Conservation (phyloP, 2,329 filamentous ascomycete species). For the Colletotrichum falcatum region DNA sequence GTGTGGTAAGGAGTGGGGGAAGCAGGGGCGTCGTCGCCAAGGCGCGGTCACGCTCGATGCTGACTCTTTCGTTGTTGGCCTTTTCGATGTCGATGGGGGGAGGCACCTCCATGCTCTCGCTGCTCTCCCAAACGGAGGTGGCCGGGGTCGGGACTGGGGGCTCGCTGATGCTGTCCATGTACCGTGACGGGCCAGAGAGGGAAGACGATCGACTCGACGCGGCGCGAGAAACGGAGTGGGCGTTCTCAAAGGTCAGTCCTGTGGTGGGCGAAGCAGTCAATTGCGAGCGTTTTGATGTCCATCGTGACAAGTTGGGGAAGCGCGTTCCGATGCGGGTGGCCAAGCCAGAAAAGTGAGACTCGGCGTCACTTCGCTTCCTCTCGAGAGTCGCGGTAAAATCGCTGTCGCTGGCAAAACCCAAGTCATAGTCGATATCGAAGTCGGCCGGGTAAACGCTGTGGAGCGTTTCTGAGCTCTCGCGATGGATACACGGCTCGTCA, state of each 20-base stretch:
- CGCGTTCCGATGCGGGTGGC: slow-evolving; percentile 75
- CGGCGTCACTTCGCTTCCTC: slow-evolving; percentile 68
- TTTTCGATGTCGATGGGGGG: slow-evolving; percentile 65
- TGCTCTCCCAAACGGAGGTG: slow-evolving; percentile 71
- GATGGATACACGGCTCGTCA: slow-evolving; percentile 71
- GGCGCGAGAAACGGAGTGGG: slow-evolving; percentile 71
- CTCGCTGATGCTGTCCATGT: slow-evolving; percentile 61
- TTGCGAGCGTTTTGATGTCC: slow-evolving; percentile 61
- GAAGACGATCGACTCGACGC: slow-evolving; percentile 84
- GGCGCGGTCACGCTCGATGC: slow-evolving; percentile 67
- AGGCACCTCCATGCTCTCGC: slow-evolving; percentile 64
- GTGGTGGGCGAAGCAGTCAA: slow-evolving; percentile 74
- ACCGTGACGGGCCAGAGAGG: slow-evolving; percentile 71
- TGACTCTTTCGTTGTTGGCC: slow-evolving; percentile 62
- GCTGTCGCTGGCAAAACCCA: slow-evolving; percentile 74
- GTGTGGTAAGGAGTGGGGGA: slow-evolving; percentile 80
- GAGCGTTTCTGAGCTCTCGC: slow-evolving; percentile 57
- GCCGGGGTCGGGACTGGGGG: slow-evolving; percentile 69
- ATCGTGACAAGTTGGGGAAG: slow-evolving; percentile 64
- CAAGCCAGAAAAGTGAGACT: slow-evolving; percentile 71
- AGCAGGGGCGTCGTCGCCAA: slow-evolving; percentile 85
- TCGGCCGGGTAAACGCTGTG: slow-evolving; percentile 56
- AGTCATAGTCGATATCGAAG: slow-evolving; percentile 71
- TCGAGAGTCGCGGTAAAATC: slow-evolving; percentile 62
- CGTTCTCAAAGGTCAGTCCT: slow-evolving; percentile 84